These are phyloP conservation scores for Metarhizium guizhouense DNA, from an alignment of 2,329 filamentous ascomycete species.

Conservation along the genomic window DNA sequence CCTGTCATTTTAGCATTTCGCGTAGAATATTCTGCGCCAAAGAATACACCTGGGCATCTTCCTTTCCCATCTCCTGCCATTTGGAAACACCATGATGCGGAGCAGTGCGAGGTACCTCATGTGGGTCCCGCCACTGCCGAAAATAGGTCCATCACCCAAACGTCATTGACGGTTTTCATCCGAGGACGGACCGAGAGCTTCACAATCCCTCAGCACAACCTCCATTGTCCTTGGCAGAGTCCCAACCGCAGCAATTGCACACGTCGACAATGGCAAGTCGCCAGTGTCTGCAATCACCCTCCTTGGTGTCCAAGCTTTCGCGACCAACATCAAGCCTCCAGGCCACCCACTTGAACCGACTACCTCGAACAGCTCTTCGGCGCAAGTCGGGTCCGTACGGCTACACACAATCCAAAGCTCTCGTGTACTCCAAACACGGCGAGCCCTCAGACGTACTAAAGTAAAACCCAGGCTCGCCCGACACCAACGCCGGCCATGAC, in stretches of 20 bases:
- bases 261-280: conserved; percentile 13
- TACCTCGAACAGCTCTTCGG: conserved; percentile 25
- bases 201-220: too few species aligned
- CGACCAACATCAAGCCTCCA: conserved; percentile 14
- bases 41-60: not conserved
- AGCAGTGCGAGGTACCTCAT: not conserved
- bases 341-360: conserved; percentile 6
- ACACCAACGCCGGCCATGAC: not conserved
- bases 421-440: conserved; percentile 66
- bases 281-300: conserved; percentile 14
- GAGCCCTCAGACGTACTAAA: conserved; percentile 63
- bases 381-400: conserved; percentile 59
- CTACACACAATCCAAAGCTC: conserved; percentile 77
- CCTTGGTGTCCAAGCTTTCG: conserved; percentile 12
- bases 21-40: too few species aligned
- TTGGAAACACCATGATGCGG: too few species aligned
- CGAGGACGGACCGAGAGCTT: not conserved
- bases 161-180: not conserved
- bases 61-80: not conserved
- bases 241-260: not conserved
- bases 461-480: conserved; percentile 26
- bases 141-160: not conserved
- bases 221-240: not conserved
- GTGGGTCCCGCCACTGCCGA: not conserved
- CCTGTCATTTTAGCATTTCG: too few species aligned